These are phyloP conservation scores for Sporothrix protearum DNA, from an alignment of 2,329 filamentous ascomycete species.

Conservation along the genomic window DNA sequence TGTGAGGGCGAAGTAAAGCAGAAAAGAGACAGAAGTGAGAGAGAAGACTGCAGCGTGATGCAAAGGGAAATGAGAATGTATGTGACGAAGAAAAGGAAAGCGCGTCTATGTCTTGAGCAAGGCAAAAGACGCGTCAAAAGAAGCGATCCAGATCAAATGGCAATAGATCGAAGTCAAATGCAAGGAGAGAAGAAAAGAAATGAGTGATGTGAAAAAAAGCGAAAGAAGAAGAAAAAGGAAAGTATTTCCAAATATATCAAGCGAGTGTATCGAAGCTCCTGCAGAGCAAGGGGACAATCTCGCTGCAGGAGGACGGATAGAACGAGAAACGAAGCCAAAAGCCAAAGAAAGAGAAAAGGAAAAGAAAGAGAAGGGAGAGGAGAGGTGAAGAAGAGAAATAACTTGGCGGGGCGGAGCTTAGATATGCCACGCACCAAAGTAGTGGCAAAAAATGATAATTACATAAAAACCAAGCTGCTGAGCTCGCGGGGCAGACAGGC, in stretches of 20 bases:
- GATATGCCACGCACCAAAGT: not conserved
- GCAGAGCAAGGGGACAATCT: not conserved
- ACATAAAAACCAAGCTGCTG: not conserved
- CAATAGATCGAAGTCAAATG: not conserved
- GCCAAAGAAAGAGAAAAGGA: not conserved
- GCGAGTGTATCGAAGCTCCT: conserved; percentile 1
- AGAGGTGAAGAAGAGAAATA: not conserved
- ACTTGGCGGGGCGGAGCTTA: not conserved
- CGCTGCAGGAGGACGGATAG: conserved; percentile 1
- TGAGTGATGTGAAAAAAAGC: not conserved
- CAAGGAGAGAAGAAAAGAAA: not conserved
- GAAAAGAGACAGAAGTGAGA: not conserved
- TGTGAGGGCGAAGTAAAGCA: not conserved
- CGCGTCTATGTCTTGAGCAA: not conserved
- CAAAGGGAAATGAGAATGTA: not conserved
- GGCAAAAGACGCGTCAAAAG: not conserved
- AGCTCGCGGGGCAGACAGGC: not conserved
- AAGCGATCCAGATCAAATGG: not conserved
- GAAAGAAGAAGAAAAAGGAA: not conserved
- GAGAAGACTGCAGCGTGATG: not conserved
- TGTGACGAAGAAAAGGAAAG: not conserved
- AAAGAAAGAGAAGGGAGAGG: not conserved
- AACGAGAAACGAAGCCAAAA: not conserved
- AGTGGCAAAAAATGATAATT: not conserved
- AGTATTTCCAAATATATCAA: not conserved